A percentile compares a stretch with the other conserved stretches of the same genome.
phyloP scores from a whole-genome alignment of 2,329 filamentous ascomycete genomes.

The Xylaria sp. region DNA sequence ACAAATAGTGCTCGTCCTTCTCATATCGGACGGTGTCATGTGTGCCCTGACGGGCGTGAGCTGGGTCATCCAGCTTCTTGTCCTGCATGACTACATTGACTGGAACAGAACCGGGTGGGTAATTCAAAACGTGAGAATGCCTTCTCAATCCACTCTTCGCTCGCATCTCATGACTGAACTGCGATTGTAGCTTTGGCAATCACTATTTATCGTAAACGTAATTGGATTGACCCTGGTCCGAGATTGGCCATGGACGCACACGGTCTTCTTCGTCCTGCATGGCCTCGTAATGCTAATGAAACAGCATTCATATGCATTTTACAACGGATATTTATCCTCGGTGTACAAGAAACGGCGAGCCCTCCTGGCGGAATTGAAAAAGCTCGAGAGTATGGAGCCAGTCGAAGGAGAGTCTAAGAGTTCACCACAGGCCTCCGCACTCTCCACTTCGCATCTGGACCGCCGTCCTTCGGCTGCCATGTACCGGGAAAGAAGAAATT shows the following conservation, averaged over 20 bases:
- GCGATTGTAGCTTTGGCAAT: constrained; percentile 71
- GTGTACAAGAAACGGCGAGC: constrained; percentile 62
- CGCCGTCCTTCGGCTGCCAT: constrained; percentile 55
- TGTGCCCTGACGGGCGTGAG: constrained; percentile 73
- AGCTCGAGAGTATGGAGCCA: constrained; percentile 66
- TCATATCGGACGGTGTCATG: constrained; percentile 76
- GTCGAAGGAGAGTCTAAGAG: constrained; percentile 57
- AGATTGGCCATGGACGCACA: constrained; percentile 82
- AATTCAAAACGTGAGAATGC: constrained; percentile 69
- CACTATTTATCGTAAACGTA: constrained; percentile 68
- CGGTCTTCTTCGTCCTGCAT: constrained; percentile 73
- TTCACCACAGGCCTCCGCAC: constrained; percentile 54
- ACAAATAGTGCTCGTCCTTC: constrained; percentile 59
- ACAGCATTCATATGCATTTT: constrained; percentile 82
- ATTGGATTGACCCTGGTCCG: constrained; percentile 74
- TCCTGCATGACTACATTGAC: constrained; percentile 68
- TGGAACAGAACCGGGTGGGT: constrained; percentile 80
- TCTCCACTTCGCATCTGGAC: constrained; percentile 60
- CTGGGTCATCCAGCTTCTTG: constrained; percentile 71
- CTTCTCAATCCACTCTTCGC: no score
- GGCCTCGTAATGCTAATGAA: constrained; percentile 84
- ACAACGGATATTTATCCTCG: constrained; percentile 78
- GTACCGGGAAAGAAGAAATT: constrained; percentile 57
- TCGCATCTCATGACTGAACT: background rate
- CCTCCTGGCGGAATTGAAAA: constrained; percentile 63